Base-by-base conservation (phyloP, 2,329 filamentous ascomycete species). In the Fusarium penzigii region DNA sequence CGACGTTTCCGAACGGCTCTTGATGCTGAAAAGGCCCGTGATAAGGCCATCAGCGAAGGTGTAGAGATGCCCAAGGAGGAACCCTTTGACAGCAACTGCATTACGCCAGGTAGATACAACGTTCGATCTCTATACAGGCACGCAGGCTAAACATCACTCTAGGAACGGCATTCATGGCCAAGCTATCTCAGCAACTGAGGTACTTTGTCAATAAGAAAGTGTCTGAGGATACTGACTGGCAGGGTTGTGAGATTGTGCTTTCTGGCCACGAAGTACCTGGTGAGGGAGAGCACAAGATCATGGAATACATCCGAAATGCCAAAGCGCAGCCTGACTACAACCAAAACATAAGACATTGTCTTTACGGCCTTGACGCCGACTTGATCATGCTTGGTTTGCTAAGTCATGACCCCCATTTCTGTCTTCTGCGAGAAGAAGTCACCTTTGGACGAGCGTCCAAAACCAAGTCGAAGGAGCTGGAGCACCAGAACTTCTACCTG, bases 201-300 rank as follows among this genome's bases (percentile, higher is more conserved):
- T 99, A 99, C 72, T 99, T 99, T 74, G 88, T 99, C 78, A 96
- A 90, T 78, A 99, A 99, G 76, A 99, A 99, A 75, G 87, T 99
- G 11, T 94, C 92, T 3, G 93, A 99, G 72, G 94, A 99, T 71
- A 85, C 87, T 44, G 94, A 99, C 66, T 99, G 94, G 94, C 94
- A 99, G 75, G 90, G 90, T 54, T 94, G 95, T 60, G 92, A 97
- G 69, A 87, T 99, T 64, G 92, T 99, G 48, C 82, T 99, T 53
- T 99, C 94, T 6, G 94, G 95, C 49, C 95, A 99, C 69, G 95
- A 99, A 73, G 93, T 97, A 25, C 94, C 94, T 7, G 94, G 94
- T 65, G 95, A 99, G 75, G 94, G 94, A 65, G 94, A 99, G 74
- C 94, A 99, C 79, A 99, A 99, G 78, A 96, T 99, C 74, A 99